These are phyloP conservation scores for Hortiboletus flavorubellus DNA, from an alignment of 768 basidiomycete genomes.

Conservation along the genomic window DNA sequence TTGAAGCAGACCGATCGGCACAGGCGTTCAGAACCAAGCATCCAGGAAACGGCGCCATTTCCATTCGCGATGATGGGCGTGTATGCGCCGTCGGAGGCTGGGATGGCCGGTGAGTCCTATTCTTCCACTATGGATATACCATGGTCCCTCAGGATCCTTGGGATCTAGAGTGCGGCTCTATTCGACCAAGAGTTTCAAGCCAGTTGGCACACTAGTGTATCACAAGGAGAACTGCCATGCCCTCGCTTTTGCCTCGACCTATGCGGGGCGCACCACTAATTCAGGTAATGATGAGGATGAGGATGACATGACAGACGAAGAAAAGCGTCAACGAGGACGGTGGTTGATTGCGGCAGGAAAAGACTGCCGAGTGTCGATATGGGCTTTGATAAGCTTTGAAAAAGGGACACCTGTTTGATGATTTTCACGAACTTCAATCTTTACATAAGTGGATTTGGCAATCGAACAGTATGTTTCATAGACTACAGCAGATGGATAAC, in stretches of 20 bases:
- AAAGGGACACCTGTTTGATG: neutral
- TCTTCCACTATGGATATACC: neutral
- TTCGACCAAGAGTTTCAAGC: conserved; percentile 74
- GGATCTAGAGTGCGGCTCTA: conserved; percentile 69
- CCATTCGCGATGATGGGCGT: conserved; percentile 68
- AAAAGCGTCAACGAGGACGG: conserved; percentile 42
- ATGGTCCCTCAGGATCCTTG: neutral
- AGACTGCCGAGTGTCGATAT: conserved; percentile 69
- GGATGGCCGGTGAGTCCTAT: conserved; percentile 77
- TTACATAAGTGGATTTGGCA: neutral
- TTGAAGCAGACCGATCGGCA: conserved; percentile 20
- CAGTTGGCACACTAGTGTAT: conserved; percentile 79
- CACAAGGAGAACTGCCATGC: conserved; percentile 79
- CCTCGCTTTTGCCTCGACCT: conserved; percentile 58
- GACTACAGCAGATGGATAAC: conserved; percentile 20
- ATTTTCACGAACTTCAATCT: neutral
- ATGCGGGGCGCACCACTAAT: conserved; percentile 10
- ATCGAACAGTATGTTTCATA: conserved; percentile 6
- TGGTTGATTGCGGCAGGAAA: conserved; percentile 69
- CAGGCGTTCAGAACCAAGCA: conserved; percentile 60
- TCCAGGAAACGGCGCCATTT: conserved; percentile 76
- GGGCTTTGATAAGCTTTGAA: conserved; percentile 54
- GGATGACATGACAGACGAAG: conserved; percentile 44
- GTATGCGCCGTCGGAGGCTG: conserved; percentile 90
- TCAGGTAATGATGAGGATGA: conserved; percentile 17